Evolutionary conservation across 2,329 filamentous ascomycete genomes (phyloP).

Genomic region (Hypoxylon sp.): DNA sequence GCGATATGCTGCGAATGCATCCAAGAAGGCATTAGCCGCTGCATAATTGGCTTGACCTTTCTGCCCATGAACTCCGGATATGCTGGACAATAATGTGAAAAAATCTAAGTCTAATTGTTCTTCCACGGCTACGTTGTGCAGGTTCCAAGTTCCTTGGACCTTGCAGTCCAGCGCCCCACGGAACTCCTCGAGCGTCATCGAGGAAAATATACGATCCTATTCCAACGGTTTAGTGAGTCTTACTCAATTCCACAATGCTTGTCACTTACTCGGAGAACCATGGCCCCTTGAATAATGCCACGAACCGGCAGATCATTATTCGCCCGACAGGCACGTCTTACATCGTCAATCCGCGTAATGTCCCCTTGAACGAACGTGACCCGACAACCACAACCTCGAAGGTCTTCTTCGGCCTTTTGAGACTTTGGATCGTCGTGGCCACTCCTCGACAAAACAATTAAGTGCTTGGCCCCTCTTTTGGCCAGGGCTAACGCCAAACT

Average conservation of each 20-base stretch:
- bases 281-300: conserved; percentile 46
- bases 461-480: conserved; percentile 45
- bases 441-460: conserved; percentile 45
- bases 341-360: conserved; percentile 25
- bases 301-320: conserved; percentile 13
- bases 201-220: conserved; percentile 36
- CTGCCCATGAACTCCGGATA: conserved; percentile 48
- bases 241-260: not conserved
- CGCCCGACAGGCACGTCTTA: conserved; percentile 14
- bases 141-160: conserved; percentile 50
- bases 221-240: not conserved
- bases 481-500: conserved; percentile 48
- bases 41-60: conserved; percentile 53
- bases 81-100: conserved; percentile 49
- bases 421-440: conserved; percentile 45
- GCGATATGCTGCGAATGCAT: conserved; percentile 51
- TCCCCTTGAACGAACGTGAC: conserved; percentile 30
- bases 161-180: conserved; percentile 46
- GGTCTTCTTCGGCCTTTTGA: conserved; percentile 29
- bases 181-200: conserved; percentile 48
- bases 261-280: conserved; percentile 41
- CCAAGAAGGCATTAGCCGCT: conserved; percentile 53
- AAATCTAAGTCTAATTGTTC: conserved; percentile 46
- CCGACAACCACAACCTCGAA: conserved; percentile 30
- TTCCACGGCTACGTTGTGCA: conserved; percentile 42